Evolutionary conservation across 306 rosid genomes (phyloP), one percentile per base, ranked within the genome.

Genomic region (Pterocarpus macrocarpus): DNA sequence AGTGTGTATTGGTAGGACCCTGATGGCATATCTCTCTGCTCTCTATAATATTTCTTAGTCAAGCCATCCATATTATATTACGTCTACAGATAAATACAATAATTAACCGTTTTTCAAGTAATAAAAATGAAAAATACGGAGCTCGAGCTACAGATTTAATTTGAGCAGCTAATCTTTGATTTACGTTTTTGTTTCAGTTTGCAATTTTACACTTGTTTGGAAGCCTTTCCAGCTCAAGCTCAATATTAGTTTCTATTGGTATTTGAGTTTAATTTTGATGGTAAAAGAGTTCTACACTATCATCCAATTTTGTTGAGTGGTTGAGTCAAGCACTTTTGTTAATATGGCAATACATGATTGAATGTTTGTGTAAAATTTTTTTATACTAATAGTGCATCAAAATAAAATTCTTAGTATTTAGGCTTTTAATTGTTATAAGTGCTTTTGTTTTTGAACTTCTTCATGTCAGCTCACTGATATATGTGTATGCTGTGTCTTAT

Each of bases 401-500:
- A 22, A 22, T 22, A 0, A 22, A 22, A 22, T 22, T 22, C 1
- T 22, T 22, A 22, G n/a, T 65, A 4, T 71, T 41, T 47, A 73
- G 35, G 53, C 22, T 81, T 82, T 67, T 43, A 28, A 62, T 61
- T 67, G 66, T 65, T 57, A 34, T 5, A 44, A 15, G 41, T 50
- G 28, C 28, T 49, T 34, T 52, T 43, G 5, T 43, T 9, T 11
- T 11, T 47, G 4, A 43, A 34, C 14, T 30, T 53, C 69, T 56
- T 41, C 43, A 12, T 44, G 65, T 63, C 50, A 76, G 17, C 15
- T 83, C 38, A 63, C 15, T 71, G 2, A 59, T 55, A 34, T 76
- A 66, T 59, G 75, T 53, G 61, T 61, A 17, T 67, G 72, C 61
- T 5, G 30, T 71, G 58, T 45, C 56, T 82, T 77, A 79, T 74